Evolutionary conservation across 2,329 filamentous ascomycete species (phyloP), one percentile per base, ranked within the genome.

Genomic region (Paraphaeosphaeria minitans): DNA sequence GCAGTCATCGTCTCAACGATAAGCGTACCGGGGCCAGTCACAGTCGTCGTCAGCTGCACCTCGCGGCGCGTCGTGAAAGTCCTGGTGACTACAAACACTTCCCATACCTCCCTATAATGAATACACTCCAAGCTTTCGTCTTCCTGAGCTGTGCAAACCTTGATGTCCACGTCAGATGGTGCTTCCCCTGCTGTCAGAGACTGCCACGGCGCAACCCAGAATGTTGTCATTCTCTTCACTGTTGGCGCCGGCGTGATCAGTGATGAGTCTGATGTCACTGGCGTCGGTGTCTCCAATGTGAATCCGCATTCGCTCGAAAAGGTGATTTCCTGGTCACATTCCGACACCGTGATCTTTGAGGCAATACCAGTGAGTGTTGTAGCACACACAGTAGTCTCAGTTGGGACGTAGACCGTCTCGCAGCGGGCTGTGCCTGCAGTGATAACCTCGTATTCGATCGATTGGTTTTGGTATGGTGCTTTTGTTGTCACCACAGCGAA

Each of bases 221-320:
- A 81, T 3, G 78, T 81, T 51, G 76, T 79, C 31, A 79, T 64
- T 0, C 69, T 71, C 55, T 76, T 73, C 24, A 81, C 66, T 0
- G 70, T 75, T 2, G 77, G 78, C 2, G 72, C 67, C 2, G 76
- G 72, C 0, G 79, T 80, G 51, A 78, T 76, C 7, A 70, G 55
- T 5, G 63, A 57, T 33, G 61, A 61, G 48, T 60, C 57, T 4
- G 27, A 55, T 4, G 57, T 66, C 5, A 61, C 58, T 6, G 75
- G 70, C 10, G 71, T 73, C 1, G 78, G 75, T 4, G 72, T 76
- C 6, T 74, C 73, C n/a, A 81, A 61, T 1, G 71, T 71, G 63
- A 75, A 79, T n/a, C 78, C 79, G 50, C 75, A 78, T 47, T 80
- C 74, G 51, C 74, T 80, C 1, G 79, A 81, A 62, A 81, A 81